A percentile compares a stretch with the other conserved stretches of the same genome.
phyloP scores from a whole-genome alignment of 2,329 filamentous ascomycete species.

The Colletotrichum gigasporum region DNA sequence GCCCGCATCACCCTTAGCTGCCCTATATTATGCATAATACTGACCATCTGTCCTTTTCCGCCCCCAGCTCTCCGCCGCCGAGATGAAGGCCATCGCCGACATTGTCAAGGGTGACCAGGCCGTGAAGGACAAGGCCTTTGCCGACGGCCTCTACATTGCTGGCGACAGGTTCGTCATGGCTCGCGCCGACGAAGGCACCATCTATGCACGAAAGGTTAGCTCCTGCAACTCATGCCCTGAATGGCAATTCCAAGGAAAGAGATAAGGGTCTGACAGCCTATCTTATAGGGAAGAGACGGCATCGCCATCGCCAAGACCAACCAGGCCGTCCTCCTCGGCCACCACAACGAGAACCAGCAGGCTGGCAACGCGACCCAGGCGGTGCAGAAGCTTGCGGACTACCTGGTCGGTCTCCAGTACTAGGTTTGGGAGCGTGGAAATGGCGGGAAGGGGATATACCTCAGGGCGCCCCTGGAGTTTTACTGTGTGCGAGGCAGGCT shows the following conservation, averaged over 20 bases:
- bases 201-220: constrained; percentile 87
- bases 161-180: constrained; percentile 83
- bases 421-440: constrained; percentile 53
- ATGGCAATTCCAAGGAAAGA: too few relatives aligned
- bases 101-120: constrained; percentile 57
- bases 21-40: background rate
- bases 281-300: constrained; percentile 75
- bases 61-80: constrained; percentile 63
- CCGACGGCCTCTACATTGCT: constrained; percentile 78
- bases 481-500: constrained; percentile 28
- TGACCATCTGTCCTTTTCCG: constrained; percentile 36
- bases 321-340: constrained; percentile 87
- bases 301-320: constrained; percentile 86
- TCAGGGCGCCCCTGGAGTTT: constrained; percentile 9
- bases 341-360: constrained; percentile 80
- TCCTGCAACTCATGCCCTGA: too few relatives aligned
- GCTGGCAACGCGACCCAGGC: constrained; percentile 81
- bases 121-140: constrained; percentile 72
- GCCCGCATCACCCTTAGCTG: background rate
- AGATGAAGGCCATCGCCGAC: constrained; percentile 67
- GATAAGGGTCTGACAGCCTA: background rate
- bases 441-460: background rate
- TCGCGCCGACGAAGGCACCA: constrained; percentile 77
- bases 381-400: constrained; percentile 86
- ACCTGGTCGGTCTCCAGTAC: constrained; percentile 82